A percentile compares a stretch with the other conserved stretches of the same genome.
These are phyloP conservation scores for Tolypocladium inflatum DNA, from an alignment of 2,329 filamentous ascomycete species.

Conservation along the genomic window DNA sequence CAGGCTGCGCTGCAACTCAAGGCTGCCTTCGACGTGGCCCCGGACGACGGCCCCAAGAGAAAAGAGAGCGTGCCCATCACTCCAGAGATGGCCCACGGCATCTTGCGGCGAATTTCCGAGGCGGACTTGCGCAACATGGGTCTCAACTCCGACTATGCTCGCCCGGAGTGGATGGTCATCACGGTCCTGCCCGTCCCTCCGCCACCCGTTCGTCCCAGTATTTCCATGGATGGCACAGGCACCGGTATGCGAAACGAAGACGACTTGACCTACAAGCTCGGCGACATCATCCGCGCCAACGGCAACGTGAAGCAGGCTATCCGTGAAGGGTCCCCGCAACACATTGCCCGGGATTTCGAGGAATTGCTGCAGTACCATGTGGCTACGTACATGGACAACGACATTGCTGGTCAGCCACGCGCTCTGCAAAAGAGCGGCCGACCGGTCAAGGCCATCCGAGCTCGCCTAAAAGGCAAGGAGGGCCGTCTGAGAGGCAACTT, in stretches of 20 bases:
- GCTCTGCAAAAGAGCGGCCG: conserved; percentile 95
- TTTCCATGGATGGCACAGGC: conserved; percentile 90
- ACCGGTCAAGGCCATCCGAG: conserved; percentile 92
- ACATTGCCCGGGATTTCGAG: conserved; percentile 87
- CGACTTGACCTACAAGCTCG: conserved; percentile 97
- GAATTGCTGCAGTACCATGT: conserved; percentile 93
- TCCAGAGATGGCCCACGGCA: conserved; percentile 73
- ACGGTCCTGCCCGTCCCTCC: conserved; percentile 92
- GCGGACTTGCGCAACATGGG: conserved; percentile 80
- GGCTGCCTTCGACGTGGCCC: conserved; percentile 54
- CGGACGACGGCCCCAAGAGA: conserved; percentile 61
- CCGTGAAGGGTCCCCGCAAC: conserved; percentile 81
- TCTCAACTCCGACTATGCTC: conserved; percentile 86
- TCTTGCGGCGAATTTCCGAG: conserved; percentile 77
- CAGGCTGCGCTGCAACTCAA: conserved; percentile 79
- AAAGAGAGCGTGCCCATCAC: conserved; percentile 77
- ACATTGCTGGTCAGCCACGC: conserved; percentile 90
- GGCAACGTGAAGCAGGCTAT: conserved; percentile 87
- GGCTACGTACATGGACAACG: conserved; percentile 99
- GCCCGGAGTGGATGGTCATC: conserved; percentile 97
- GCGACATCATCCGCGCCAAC: conserved; percentile 97
- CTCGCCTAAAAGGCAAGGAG: conserved; percentile 97
- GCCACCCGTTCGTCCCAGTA: conserved; percentile 90
- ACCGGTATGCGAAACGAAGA: conserved; percentile 93
- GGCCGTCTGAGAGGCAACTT: conserved; percentile 94